Percentiles rank a stretch among this genome's conserved stretches.
These are phyloP conservation scores for Nidularia pulvinata DNA, from an alignment of 768 basidiomycete genomes.

Conservation along the genomic window DNA sequence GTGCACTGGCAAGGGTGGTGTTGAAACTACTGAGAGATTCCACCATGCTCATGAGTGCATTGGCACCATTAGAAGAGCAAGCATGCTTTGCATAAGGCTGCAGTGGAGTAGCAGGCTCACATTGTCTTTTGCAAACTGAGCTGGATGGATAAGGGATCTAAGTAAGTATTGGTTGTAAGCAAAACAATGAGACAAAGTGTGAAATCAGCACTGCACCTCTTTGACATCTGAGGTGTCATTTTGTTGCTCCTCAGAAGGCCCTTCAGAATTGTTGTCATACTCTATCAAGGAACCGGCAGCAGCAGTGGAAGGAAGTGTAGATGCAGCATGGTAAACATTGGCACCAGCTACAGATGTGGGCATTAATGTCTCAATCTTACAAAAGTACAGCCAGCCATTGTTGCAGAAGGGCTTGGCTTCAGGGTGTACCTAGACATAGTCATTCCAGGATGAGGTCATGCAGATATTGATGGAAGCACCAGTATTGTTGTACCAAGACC, in stretches of 20 bases:
- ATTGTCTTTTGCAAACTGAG: not conserved
- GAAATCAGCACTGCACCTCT: not conserved
- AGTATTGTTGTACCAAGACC: constrained; percentile 3
- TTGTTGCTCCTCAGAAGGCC: not conserved
- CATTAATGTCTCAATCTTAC: too few species aligned
- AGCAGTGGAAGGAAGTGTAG: not conserved
- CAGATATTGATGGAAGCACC: constrained; percentile 1
- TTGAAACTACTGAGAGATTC: not conserved
- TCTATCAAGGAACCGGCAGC: not conserved
- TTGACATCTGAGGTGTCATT: not conserved
- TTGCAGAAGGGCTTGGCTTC: constrained; percentile 17
- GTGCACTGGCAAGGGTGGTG: not conserved
- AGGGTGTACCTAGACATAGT: constrained; percentile 15
- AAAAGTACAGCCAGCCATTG: constrained; percentile 19
- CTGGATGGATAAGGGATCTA: not conserved
- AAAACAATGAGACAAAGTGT: not conserved
- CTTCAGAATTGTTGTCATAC: not conserved
- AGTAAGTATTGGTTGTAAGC: not conserved
- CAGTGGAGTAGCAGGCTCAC: too few species aligned
- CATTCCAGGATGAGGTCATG: constrained; percentile 10
- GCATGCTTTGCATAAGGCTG: not conserved
- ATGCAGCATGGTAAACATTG: constrained; percentile 6
- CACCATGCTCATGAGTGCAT: constrained; percentile 2
- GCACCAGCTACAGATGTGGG: constrained; percentile 4
- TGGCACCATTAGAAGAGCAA: not conserved